Percentiles rank a stretch among this genome's conserved stretches.
Evolutionary conservation across 306 rosid species (phyloP).

Genomic region (Pachyrhizus erosus): DNA sequence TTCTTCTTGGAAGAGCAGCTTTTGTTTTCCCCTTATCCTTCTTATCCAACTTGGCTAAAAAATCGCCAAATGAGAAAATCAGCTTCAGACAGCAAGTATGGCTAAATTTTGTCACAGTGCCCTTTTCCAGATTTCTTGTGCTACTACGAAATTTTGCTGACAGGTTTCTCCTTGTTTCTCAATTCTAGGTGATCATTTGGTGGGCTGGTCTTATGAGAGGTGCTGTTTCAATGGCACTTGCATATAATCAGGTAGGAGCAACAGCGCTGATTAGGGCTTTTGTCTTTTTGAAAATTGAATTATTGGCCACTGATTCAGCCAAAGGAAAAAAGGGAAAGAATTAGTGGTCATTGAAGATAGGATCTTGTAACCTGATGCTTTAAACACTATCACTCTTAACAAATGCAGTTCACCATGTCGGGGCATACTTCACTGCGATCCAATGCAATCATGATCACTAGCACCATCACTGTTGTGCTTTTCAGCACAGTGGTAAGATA

Average conservation of each 20-base stretch:
- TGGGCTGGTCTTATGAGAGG: slow-evolving; percentile 99
- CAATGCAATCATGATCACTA: slow-evolving; percentile 94
- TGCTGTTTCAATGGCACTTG: slow-evolving; percentile 96
- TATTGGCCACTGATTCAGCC: slow-evolving; percentile 2
- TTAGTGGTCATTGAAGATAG: not conserved
- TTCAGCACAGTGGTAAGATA: slow-evolving; percentile 90
- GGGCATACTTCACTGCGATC: slow-evolving; percentile 82
- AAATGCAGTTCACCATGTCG: slow-evolving; percentile 85
- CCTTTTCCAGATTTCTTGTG: slow-evolving; percentile 11
- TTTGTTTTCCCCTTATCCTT: slow-evolving; percentile 90
- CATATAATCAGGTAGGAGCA: slow-evolving; percentile 87
- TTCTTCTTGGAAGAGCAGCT: slow-evolving; percentile 92
- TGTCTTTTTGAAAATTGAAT: slow-evolving; percentile 12
- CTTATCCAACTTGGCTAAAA: slow-evolving; percentile 79
- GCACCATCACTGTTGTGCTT: slow-evolving; percentile 95
- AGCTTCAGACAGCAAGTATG: slow-evolving; percentile 80
- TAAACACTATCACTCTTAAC: slow-evolving; percentile 6
- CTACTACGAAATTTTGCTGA: slow-evolving; percentile 33
- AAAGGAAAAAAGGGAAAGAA: not conserved
- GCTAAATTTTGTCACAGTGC: slow-evolving; percentile 29
- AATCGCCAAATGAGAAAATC: slow-evolving; percentile 57
- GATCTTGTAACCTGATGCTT: not conserved
- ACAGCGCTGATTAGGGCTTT: slow-evolving; percentile 5
- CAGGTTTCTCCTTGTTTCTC: slow-evolving; percentile 37
- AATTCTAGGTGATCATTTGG: slow-evolving; percentile 84